Evolutionary conservation across 2,329 filamentous ascomycete genomes (phyloP).

Genomic region (Pseudocercospora pini-densiflorae): DNA sequence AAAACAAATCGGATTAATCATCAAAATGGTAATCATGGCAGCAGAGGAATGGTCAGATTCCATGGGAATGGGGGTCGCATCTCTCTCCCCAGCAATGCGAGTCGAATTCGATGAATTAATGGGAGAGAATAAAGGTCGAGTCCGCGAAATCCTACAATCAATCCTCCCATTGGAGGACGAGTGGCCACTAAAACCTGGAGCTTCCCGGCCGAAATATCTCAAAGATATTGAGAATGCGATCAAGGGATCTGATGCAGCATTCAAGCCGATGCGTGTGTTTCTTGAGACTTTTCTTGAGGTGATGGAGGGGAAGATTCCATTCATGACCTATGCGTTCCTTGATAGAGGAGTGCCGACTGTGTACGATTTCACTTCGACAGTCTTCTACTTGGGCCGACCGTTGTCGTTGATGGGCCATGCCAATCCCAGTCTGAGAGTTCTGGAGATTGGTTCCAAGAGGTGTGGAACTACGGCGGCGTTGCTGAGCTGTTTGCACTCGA

Average conservation of each 20-base stretch:
- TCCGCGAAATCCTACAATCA: background rate
- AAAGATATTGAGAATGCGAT: background rate
- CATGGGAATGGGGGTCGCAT: background rate
- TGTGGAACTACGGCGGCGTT: background rate
- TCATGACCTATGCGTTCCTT: background rate
- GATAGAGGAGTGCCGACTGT: background rate
- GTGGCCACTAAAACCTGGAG: background rate
- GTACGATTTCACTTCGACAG: background rate
- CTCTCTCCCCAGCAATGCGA: background rate
- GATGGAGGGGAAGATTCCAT: background rate
- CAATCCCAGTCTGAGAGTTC: background rate
- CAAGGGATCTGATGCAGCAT: background rate
- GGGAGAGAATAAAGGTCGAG: background rate
- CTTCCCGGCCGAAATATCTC: background rate
- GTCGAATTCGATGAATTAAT: background rate
- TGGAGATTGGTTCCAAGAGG: background rate
- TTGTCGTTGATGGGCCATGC: background rate
- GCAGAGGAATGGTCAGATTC: background rate
- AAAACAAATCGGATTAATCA: background rate
- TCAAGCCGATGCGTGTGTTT: background rate
- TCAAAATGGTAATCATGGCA: background rate
- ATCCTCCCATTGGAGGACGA: background rate
- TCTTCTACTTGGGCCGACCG: background rate
- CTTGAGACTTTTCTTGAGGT: background rate
- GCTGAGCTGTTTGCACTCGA: background rate